These are phyloP conservation scores for Rhodotorula kratochvilovae DNA, from an alignment of 768 basidiomycete species.

Conservation along the genomic window DNA sequence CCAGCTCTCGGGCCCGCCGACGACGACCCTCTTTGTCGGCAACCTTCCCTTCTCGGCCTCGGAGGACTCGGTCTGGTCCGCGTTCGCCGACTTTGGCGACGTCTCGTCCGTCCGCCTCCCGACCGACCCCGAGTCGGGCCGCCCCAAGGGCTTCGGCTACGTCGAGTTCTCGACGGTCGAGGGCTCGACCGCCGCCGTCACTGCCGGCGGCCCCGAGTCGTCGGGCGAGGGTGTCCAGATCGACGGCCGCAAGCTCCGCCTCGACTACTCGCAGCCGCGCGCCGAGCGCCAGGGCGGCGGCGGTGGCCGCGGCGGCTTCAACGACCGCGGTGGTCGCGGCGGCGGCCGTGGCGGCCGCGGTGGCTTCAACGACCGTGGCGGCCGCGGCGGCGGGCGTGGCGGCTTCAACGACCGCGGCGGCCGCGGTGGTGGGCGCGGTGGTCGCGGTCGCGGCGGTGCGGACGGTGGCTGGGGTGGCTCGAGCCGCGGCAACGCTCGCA, in stretches of 20 bases:
- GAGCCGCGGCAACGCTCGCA: conserved; percentile 10
- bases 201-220: conserved; percentile 43
- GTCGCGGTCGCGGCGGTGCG: conserved; percentile 38
- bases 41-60: conserved; percentile 75
- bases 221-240: conserved; percentile 63
- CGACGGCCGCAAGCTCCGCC: conserved; percentile 70
- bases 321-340: conserved; percentile 47
- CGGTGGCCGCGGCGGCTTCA: conserved; percentile 39
- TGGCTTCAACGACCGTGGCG: conserved; percentile 37
- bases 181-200: conserved; percentile 72
- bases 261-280: conserved; percentile 82
- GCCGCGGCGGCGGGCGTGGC: conserved; percentile 44
- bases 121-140: conserved; percentile 84
- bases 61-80: conserved; percentile 83
- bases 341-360: conserved; percentile 48
- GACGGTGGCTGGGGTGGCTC: conserved; percentile 16
- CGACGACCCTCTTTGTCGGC: conserved; percentile 79
- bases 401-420: conserved; percentile 41
- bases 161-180: conserved; percentile 84
- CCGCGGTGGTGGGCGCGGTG: conserved; percentile 48
- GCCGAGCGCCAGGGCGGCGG: conserved; percentile 55
- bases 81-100: conserved; percentile 88
- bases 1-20: conserved; percentile 56
- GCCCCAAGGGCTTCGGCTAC: conserved; percentile 92
- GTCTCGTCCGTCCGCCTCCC: conserved; percentile 67